These are phyloP conservation scores for Starmera dryadoides DNA, from an alignment of 805 yeast species.

Conservation along the genomic window DNA sequence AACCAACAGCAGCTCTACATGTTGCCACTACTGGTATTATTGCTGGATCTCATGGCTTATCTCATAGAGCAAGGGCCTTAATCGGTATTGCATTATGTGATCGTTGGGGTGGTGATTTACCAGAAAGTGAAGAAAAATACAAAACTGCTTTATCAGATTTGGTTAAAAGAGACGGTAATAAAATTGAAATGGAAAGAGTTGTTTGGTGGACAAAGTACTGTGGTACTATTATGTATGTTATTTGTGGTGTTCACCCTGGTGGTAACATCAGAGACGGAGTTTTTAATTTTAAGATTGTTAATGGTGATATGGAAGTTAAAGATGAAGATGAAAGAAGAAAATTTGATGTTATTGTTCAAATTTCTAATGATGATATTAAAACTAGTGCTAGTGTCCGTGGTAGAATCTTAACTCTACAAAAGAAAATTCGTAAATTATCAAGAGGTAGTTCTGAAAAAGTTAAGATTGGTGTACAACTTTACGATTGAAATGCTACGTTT, in stretches of 20 bases:
- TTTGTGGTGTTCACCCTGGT: conserved; percentile 78
- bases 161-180: conserved; percentile 38
- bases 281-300: conserved; percentile 33
- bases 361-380: conserved; percentile 47
- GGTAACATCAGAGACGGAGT: conserved; percentile 64
- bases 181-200: conserved; percentile 35
- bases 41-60: conserved; percentile 69
- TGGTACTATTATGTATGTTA: conserved; percentile 69
- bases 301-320: conserved; percentile 22
- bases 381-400: conserved; percentile 53
- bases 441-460: conserved; percentile 44
- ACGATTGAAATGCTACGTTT: conserved; percentile 23
- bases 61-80: conserved; percentile 64
- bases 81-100: conserved; percentile 71
- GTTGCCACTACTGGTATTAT: conserved; percentile 70
- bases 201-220: conserved; percentile 70
- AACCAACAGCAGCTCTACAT: conserved; percentile 65
- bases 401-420: conserved; percentile 52
- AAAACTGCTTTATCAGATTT: conserved; percentile 39
- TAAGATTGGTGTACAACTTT: conserved; percentile 41
- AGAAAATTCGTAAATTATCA: conserved; percentile 50
- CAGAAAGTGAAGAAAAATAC: conserved; percentile 43
- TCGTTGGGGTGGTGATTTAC: conserved; percentile 77
- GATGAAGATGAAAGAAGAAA: conserved; percentile 25
- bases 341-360: conserved; percentile 32